phyloP scores from a whole-genome alignment of 257 asterid species.

The Echium plantagineum region DNA sequence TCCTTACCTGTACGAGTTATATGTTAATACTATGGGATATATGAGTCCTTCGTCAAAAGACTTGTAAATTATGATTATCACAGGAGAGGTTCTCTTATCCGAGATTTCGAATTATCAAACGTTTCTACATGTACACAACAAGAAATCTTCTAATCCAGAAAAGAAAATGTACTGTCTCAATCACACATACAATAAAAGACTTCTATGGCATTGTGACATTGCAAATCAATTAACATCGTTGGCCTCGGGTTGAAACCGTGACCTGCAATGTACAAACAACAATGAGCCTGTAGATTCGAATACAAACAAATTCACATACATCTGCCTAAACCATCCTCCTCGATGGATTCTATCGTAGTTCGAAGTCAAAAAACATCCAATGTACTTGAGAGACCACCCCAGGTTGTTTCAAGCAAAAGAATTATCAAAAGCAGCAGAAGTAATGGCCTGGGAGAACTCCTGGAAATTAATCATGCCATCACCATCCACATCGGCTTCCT shows the following conservation, averaged over 20 bases:
- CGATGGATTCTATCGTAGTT: too few relatives aligned
- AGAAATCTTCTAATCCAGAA: background rate
- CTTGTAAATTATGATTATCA: too few relatives aligned
- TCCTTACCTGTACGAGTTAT: too few relatives aligned
- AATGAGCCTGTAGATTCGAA: background rate
- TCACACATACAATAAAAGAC: background rate
- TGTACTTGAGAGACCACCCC: background rate
- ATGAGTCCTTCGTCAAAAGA: too few relatives aligned
- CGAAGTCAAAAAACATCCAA: background rate
- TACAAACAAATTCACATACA: too few relatives aligned
- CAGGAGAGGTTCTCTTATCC: too few relatives aligned
- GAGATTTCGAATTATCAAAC: too few relatives aligned
- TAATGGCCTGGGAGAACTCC: slow-evolving; percentile 79
- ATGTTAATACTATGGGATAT: too few relatives aligned
- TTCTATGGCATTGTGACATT: background rate
- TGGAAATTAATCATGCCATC: slow-evolving; percentile 77
- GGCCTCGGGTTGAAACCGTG: background rate
- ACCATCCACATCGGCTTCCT: slow-evolving; percentile 80
- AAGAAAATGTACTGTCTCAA: background rate
- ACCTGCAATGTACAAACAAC: background rate
- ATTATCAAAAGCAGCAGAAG: slow-evolving; percentile 86
- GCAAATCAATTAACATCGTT: background rate
- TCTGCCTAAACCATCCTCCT: too few relatives aligned
- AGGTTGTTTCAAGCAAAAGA: slow-evolving; percentile 44
- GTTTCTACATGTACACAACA: too few relatives aligned